These are phyloP conservation scores for Aspergillus sparsus DNA, from an alignment of 495 filamentous ascomycete genomes.

Conservation along the genomic window DNA sequence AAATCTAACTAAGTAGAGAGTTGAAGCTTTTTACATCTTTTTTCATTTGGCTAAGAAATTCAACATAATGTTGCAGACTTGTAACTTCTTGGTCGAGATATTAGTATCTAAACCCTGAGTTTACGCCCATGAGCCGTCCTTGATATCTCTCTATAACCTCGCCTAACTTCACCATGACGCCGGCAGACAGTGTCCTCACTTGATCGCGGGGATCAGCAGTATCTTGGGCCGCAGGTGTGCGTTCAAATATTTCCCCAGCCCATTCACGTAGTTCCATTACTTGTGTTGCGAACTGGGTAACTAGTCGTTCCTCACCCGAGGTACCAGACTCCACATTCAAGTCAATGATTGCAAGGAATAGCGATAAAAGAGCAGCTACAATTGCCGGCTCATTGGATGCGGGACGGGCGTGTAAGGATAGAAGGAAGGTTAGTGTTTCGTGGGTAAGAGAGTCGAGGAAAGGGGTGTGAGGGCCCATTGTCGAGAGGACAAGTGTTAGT, in stretches of 20 bases:
- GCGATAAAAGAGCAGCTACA: slow-evolving; percentile 73
- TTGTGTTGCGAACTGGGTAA: slow-evolving; percentile 49
- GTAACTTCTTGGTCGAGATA: background rate
- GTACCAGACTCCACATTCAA: slow-evolving; percentile 64
- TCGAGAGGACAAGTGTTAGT: slow-evolving; percentile 51
- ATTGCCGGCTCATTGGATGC: slow-evolving; percentile 60
- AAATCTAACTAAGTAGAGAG: too few relatives aligned
- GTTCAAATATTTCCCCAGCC: slow-evolving; percentile 64
- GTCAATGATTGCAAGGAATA: slow-evolving; percentile 78
- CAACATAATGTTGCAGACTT: too few relatives aligned
- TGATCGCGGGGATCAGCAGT: slow-evolving; percentile 43
- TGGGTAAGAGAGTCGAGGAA: slow-evolving; percentile 47
- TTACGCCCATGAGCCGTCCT: slow-evolving; percentile 55
- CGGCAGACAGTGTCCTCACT: slow-evolving; percentile 66
- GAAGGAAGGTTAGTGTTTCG: slow-evolving; percentile 47
- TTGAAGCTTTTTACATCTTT: too few relatives aligned
- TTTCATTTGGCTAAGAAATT: too few relatives aligned
- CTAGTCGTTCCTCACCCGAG: slow-evolving; percentile 66
- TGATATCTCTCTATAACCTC: slow-evolving; percentile 84
- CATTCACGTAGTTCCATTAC: slow-evolving; percentile 46
- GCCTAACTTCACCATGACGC: slow-evolving; percentile 72
- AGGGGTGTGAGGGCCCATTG: slow-evolving; percentile 48
- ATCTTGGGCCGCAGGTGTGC: slow-evolving; percentile 55
- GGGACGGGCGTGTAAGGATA: slow-evolving; percentile 45
- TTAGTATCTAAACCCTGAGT: slow-evolving; percentile 50